phyloP scores from a whole-genome alignment of 306 rosid genomes.

The Sesbania bispinosa region DNA sequence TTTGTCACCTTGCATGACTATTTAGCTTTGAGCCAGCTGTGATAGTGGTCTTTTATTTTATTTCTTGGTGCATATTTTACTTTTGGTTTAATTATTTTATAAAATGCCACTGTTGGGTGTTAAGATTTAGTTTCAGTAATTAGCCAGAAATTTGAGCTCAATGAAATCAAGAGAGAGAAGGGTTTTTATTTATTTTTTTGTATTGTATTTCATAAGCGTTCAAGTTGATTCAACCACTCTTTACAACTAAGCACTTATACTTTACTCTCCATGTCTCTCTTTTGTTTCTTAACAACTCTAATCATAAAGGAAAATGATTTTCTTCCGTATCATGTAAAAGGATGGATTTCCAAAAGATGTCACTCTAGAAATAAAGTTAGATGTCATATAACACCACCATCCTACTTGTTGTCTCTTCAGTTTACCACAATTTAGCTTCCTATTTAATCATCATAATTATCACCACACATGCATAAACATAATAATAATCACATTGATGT shows the following conservation, averaged over 20 bases:
- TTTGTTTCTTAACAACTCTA: neutral
- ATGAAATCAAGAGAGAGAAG: neutral
- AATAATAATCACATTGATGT: neutral
- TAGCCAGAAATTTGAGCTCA: neutral
- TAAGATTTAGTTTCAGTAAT: neutral
- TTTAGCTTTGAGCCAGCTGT: neutral
- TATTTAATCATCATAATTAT: conserved; percentile 1
- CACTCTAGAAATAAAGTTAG: neutral
- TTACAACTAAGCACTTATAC: neutral
- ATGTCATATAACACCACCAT: neutral
- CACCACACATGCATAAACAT: neutral
- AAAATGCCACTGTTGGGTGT: neutral
- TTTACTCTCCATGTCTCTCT: neutral
- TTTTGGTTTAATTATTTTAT: neutral
- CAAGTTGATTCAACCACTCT: neutral
- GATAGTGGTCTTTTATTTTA: neutral
- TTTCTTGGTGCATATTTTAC: neutral
- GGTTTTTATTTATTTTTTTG: neutral
- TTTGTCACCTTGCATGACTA: neutral
- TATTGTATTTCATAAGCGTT: neutral
- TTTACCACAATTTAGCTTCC: neutral
- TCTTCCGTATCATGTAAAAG: neutral
- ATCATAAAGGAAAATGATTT: neutral
- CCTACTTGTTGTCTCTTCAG: neutral
- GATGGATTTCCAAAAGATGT: neutral